Evolutionary conservation across 495 filamentous ascomycete species (phyloP), one percentile per base, ranked within the genome.

Genomic region (Clohesyomyces aquaticus): DNA sequence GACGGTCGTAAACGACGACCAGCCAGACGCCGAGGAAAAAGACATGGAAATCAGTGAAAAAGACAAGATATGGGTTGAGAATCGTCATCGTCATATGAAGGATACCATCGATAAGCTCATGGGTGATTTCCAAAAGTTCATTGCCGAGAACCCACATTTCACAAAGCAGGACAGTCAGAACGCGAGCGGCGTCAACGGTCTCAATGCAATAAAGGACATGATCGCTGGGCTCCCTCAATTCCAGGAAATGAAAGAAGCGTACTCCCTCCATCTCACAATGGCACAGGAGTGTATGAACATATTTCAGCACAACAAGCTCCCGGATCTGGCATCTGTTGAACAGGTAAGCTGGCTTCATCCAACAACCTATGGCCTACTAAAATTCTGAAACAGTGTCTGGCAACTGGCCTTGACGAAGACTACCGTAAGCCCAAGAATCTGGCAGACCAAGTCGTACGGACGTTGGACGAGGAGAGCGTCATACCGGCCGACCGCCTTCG

Each of bases 171-270:
- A 70, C 48, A 82, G 81, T 70, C 80, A 85, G 58, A 86, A 87
- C 29, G 77, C 83, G 25, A 85, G 82, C 12, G 95, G 83, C 72
- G 78, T 97, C 46, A 92, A 83, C 19, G 96, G 83, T 72, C 79
- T 98, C 42, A 92, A 93, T 77, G 91, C 88, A 49, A 97, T 98
- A 73, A 92, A 91, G 74, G 91, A 96, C 73, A 98, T 98, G 94
- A 77, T 98, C 75, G 94, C 89, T 12, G 93, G 92, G 41, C 79
- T 98, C 60, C 91, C 92, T 23, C 91, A 98, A 69, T 98, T 95
- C 71, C 91, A 95, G 59, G 88, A 91, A 72, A 89, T 93, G 77
- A 96, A 98, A 76, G 89, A 96, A 73, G 88, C 91, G 32, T 98
- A 98, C 72, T 93, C 94, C 0, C 80, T 98, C 28, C 94, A 98